These are phyloP conservation scores for Echinosophora koreensis DNA, from an alignment of 306 rosid genomes.

Conservation along the genomic window DNA sequence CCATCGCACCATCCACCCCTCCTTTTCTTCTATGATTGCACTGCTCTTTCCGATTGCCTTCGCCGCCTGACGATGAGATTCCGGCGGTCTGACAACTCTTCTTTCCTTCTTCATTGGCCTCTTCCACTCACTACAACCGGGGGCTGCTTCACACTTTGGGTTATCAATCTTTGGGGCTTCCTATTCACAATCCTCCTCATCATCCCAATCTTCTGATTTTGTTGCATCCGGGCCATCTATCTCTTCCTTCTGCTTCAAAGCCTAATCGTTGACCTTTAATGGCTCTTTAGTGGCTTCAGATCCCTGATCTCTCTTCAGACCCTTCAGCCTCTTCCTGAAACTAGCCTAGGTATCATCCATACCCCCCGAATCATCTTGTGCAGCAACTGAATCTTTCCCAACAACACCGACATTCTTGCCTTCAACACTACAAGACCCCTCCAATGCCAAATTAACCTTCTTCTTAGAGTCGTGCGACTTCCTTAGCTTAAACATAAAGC, in stretches of 20 bases:
- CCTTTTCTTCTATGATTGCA: too few species aligned
- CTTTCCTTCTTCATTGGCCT: conserved; percentile 89
- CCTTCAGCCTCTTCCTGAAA: conserved; percentile 91
- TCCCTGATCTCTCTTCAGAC: conserved; percentile 81
- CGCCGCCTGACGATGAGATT: too few species aligned
- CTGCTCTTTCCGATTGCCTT: too few species aligned
- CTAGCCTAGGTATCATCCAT: conserved; percentile 95
- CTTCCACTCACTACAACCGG: conserved; percentile 98
- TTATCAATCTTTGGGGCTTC: conserved; percentile 85
- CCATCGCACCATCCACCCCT: too few species aligned
- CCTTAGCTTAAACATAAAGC: conserved; percentile 76
- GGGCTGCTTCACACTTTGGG: conserved; percentile 77
- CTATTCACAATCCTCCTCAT: conserved; percentile 98
- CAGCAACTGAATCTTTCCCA: conserved; percentile 40
- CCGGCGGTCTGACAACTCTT: too few species aligned
- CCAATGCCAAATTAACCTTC: conserved; percentile 57
- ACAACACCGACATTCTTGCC: conserved; percentile 52
- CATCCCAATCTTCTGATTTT: conserved; percentile 95
- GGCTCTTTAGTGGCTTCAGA: conserved; percentile 53
- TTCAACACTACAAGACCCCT: conserved; percentile 53
- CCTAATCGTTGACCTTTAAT: too few species aligned
- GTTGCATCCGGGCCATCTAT: conserved; percentile 90
- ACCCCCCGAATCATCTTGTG: conserved; percentile 69
- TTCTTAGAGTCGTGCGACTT: conserved; percentile 65
- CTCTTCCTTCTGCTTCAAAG: too few species aligned